Evolutionary conservation across 2,329 filamentous ascomycete species (phyloP), one percentile per base, ranked within the genome.

Genomic region (Paracoccidioides lutzii): DNA sequence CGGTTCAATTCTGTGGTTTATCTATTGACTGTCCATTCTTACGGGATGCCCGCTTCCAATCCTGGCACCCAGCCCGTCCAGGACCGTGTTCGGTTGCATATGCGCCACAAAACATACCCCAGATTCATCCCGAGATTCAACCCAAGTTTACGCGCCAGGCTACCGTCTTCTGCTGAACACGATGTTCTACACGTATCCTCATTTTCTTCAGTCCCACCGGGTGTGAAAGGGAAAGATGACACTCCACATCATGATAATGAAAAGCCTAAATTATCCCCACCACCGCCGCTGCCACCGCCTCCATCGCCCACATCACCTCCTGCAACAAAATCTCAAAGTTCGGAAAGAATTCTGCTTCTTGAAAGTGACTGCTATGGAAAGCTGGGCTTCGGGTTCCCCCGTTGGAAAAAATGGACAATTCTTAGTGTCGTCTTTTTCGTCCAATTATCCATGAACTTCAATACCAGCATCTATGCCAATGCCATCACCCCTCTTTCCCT

Each of bases 371-470:
- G 81, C 66, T 84, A 83, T 66, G 76, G 79, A 9, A 78, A 85
- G 66, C 73, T 87, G 1, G 83, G 82, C 50, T 88, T 77, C 64
- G 71, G 71, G 8, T 87, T 78, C 58, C 70, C 83, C 0, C 66
- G 57, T n/a, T 76, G 72, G 74, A 85, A 83, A 73, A 87, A 87
- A 74, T 87, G 83, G 83, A 76, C 72, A 61, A 84, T 87, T 62
- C 74, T 86, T 55, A 78, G 77, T 15, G 75, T 87, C 66, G 83
- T 87, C 67, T 85, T 87, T 71, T 72, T 81, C 61, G 82, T 87
- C 4, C 84, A 88, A 65, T 79, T 82, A 1, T 87, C 84, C 4
- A 87, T 87, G 84, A 87, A 87, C 73, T 85, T 86, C 74, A 88
- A 88, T 71, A 84, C 84, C 1, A 83, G 81, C 56, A 77, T 87